Conservation (phyloP, 345 rosid species). For the Cardamine resedifolia region DNA sequence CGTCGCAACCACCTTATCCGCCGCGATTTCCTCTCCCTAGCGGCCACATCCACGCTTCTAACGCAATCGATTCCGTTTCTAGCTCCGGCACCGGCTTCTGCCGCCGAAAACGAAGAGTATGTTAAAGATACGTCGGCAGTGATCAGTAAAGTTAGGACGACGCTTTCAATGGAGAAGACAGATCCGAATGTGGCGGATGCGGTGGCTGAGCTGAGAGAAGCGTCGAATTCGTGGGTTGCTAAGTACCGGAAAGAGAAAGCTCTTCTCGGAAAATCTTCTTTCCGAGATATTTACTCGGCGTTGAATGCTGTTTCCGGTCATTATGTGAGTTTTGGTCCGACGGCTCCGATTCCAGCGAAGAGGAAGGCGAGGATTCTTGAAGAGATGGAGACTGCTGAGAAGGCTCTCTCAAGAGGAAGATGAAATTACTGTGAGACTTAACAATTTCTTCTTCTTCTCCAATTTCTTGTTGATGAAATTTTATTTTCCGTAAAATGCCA, state of each 20-base stretch:
- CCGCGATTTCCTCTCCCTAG: constrained; percentile 57
- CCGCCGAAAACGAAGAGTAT: constrained; percentile 76
- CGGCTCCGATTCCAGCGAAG: constrained; percentile 82
- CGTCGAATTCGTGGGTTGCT: constrained; percentile 90
- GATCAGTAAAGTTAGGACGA: constrained; percentile 67
- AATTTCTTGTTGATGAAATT: constrained; percentile 14
- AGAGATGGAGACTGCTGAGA: constrained; percentile 91
- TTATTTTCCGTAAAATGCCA: background rate
- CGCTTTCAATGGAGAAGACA: constrained; percentile 66
- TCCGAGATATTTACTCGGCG: constrained; percentile 85
- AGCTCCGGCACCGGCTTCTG: constrained; percentile 41
- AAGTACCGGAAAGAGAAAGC: constrained; percentile 94
- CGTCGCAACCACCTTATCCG: constrained; percentile 38
- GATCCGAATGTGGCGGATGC: constrained; percentile 80
- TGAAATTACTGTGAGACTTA: constrained; percentile 26
- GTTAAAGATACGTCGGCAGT: constrained; percentile 75
- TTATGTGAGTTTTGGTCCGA: constrained; percentile 93
- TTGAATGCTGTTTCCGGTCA: constrained; percentile 90
- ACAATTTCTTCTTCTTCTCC: constrained; percentile 14
- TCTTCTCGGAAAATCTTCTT: constrained; percentile 72
- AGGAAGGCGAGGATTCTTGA: constrained; percentile 86
- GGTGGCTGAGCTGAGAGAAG: constrained; percentile 73
- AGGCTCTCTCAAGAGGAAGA: constrained; percentile 75
- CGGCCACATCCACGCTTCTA: constrained; percentile 38
- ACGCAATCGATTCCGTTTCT: constrained; percentile 28